Base-by-base conservation (phyloP, 2,329 filamentous ascomycete species). In the Pseudogymnoascus sp. region DNA sequence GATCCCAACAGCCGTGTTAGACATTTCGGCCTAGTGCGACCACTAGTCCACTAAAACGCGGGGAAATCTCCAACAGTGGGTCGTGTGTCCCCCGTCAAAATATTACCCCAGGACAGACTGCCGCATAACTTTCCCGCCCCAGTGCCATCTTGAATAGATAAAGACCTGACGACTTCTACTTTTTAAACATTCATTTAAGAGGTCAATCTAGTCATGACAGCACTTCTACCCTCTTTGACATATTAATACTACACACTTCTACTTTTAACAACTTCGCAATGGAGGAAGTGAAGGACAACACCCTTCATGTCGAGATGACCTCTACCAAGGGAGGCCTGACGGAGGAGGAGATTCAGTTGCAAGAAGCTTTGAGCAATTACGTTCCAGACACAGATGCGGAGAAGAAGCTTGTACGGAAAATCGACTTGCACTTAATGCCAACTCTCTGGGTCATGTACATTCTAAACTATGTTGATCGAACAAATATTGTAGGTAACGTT, bases 371-470 rank as follows among this genome's bases (percentile, higher is more conserved):
- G 33, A 66, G 13, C 70, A 71, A 56, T 72, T 73, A 71, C 70
- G 61, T 67, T 4, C 65, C 67, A 11, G 64, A 74, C 62, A 69
- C 65, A 9, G 65, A 70, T 11, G 69, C 65, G 17, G 70, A 69
- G 64, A 73, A 73, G 66, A 70, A 68, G 23, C 67, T 77, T 6
- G 37, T 83, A 29, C 75, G 79, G 17, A 84, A 83, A 66, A 77
- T 85, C n/a, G 83, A 85, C 66, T 26, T 76, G 1, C 77, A 77
- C 38, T 72, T 85, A 3, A 77, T 85, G 56, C 82, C 83, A 3
- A 77, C 80, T 61, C 73, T 85, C 1, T 75, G 81, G 50, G 63
- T 83, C 56, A 81, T 85, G 75, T 84, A 83, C 66, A 75, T 84
- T 3, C 74, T 84, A 63, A 83, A 82, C 70, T 84, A 82, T 68